phyloP scores from a whole-genome alignment of 2,329 filamentous ascomycete genomes.

The Gremmenia infestans region DNA sequence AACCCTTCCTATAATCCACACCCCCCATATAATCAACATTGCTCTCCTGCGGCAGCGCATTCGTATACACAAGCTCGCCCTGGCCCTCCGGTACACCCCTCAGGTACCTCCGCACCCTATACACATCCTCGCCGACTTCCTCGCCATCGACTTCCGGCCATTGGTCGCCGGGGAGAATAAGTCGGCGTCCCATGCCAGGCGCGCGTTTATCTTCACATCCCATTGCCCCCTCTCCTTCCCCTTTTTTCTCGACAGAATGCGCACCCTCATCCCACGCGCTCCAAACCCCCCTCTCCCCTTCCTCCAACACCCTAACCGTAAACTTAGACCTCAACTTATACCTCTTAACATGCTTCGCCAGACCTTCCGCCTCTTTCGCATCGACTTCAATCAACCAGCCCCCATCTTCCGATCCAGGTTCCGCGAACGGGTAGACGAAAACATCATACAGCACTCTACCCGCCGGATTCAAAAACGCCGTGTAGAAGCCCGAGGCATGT shows the following conservation, averaged over 20 bases:
- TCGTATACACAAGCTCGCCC: constrained; percentile 65
- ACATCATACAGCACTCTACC: constrained; percentile 85
- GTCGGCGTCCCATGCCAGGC: constrained; percentile 50
- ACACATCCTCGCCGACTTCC: constrained; percentile 51
- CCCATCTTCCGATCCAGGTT: constrained; percentile 9
- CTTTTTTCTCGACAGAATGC: constrained; percentile 5
- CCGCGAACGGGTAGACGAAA: constrained; percentile 67
- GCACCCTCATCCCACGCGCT: constrained; percentile 54
- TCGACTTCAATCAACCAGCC: constrained; percentile 80
- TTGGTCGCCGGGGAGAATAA: constrained; percentile 36
- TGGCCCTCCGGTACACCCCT: constrained; percentile 83
- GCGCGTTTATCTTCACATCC: constrained; percentile 45
- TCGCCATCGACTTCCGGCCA: constrained; percentile 34
- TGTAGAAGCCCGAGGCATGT: constrained; percentile 57
- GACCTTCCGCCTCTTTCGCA: constrained; percentile 52
- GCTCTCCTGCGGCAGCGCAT: constrained; percentile 77
- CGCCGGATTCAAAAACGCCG: constrained; percentile 78
- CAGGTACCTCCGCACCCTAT: constrained; percentile 72
- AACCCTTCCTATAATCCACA: constrained; percentile 92
- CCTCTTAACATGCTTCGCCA: constrained; percentile 71
- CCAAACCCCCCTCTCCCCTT: constrained; percentile 65
- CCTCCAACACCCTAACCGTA: constrained; percentile 58
- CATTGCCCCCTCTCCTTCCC: constrained; percentile 19
- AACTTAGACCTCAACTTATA: constrained; percentile 86
- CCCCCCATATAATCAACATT: constrained; percentile 84